Conservation (phyloP, 495 filamentous ascomycete species). For the Penicillium turbatum region DNA sequence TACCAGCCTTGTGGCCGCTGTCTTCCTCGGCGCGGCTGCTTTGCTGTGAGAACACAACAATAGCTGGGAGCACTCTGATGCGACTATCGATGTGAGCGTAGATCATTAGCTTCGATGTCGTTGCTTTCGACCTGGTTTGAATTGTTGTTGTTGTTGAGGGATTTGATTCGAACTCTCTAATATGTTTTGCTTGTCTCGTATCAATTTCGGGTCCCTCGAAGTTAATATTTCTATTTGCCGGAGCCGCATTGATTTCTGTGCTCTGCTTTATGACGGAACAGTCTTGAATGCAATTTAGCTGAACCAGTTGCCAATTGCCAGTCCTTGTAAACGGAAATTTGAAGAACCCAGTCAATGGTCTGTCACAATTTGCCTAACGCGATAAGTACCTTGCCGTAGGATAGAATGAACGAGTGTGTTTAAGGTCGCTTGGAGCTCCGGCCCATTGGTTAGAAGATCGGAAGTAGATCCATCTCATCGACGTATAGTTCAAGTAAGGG, state of each 20-base stretch:
- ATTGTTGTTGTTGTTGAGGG: neutral
- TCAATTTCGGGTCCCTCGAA: neutral
- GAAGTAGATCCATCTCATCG: neutral
- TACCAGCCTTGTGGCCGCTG: slow-evolving; percentile 35
- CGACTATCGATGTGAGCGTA: slow-evolving; percentile 15
- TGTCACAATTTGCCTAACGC: neutral
- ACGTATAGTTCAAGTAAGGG: slow-evolving; percentile 3
- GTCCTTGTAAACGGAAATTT: neutral
- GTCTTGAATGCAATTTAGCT: neutral
- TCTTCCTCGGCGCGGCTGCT: slow-evolving; percentile 39
- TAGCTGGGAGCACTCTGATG: neutral
- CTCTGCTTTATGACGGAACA: neutral
- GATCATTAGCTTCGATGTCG: slow-evolving; percentile 13
- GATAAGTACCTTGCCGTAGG: no score
- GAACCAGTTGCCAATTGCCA: neutral
- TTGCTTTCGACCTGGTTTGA: slow-evolving; percentile 11
- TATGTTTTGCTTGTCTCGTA: slow-evolving; percentile 13
- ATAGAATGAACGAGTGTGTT: neutral
- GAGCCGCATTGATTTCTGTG: slow-evolving; percentile 8
- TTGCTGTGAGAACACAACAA: slow-evolving; percentile 25
- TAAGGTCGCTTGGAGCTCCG: neutral
- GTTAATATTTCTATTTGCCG: neutral
- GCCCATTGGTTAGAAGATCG: neutral
- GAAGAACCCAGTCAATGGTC: neutral
- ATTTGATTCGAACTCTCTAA: slow-evolving; percentile 8